phyloP scores from a whole-genome alignment of 169 alveolate species.

The Besnoitia besnoiti region DNA sequence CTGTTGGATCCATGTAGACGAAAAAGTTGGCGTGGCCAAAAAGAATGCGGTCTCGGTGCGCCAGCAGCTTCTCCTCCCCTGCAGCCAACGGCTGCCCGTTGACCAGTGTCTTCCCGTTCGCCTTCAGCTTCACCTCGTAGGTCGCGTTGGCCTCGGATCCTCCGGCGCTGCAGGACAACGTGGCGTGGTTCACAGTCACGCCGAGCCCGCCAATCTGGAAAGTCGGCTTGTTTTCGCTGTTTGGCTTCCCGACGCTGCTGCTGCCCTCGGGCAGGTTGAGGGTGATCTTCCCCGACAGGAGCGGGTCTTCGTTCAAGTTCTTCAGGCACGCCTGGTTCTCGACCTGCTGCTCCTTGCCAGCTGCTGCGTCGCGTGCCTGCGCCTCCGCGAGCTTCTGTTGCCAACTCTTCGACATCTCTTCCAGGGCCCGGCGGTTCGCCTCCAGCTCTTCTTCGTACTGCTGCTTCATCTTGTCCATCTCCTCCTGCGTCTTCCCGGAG shows the following conservation, averaged over 20 bases:
- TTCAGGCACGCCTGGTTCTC: slow-evolving; percentile 76
- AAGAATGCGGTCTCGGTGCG: slow-evolving; percentile 58
- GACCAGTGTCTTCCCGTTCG: slow-evolving; percentile 58
- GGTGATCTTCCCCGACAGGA: slow-evolving; percentile 79
- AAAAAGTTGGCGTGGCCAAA: slow-evolving; percentile 66
- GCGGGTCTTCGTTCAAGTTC: slow-evolving; percentile 89
- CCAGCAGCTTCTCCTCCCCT: background rate
- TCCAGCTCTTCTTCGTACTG: slow-evolving; percentile 74
- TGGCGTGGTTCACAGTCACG: slow-evolving; percentile 41
- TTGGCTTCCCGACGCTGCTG: slow-evolving; percentile 83
- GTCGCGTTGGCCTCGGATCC: background rate
- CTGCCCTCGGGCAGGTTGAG: slow-evolving; percentile 74
- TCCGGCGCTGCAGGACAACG: background rate
- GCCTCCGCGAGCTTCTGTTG: slow-evolving; percentile 71
- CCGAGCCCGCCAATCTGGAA: slow-evolving; percentile 67
- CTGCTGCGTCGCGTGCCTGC: slow-evolving; percentile 70
- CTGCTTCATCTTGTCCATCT: slow-evolving; percentile 59
- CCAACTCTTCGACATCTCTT: slow-evolving; percentile 73
- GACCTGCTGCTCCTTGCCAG: slow-evolving; percentile 70
- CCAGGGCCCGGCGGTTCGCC: slow-evolving; percentile 71
- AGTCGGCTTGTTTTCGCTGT: slow-evolving; percentile 63
- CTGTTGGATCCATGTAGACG: slow-evolving; percentile 64
- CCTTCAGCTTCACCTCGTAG: slow-evolving; percentile 47
- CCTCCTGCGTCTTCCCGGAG: slow-evolving; percentile 72
- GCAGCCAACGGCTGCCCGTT: slow-evolving; percentile 51